Conservation (phyloP, 2,329 filamentous ascomycete species). For the Fusarium mangiferae region DNA sequence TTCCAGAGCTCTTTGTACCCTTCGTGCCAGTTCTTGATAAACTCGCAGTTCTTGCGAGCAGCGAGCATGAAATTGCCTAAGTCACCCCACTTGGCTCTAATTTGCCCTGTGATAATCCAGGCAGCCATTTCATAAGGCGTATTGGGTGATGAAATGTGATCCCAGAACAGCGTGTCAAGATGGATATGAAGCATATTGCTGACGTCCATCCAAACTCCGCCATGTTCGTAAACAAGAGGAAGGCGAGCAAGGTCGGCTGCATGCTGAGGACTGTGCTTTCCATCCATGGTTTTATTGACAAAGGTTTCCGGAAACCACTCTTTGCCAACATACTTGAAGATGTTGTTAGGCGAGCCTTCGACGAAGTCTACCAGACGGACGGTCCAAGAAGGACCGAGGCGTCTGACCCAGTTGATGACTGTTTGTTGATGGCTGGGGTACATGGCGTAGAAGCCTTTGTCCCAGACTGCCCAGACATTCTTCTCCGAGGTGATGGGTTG, state of each 20-base stretch:
- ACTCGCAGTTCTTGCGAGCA: constrained; percentile 52
- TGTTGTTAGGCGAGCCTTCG: constrained; percentile 51
- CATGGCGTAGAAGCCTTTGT: constrained; percentile 51
- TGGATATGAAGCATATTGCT: constrained; percentile 54
- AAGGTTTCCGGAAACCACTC: constrained; percentile 44
- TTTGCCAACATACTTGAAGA: constrained; percentile 47
- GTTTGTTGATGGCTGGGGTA: constrained; percentile 52
- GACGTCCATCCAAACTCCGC: constrained; percentile 57
- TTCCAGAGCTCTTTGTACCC: constrained; percentile 52
- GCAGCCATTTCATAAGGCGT: constrained; percentile 50
- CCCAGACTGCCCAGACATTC: constrained; percentile 60
- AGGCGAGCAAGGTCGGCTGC: constrained; percentile 59
- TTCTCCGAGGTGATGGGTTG: constrained; percentile 52
- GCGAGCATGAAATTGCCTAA: constrained; percentile 56
- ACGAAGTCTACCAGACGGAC: constrained; percentile 53
- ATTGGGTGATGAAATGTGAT: constrained; percentile 49
- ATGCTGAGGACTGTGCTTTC: constrained; percentile 54
- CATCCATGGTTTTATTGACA: constrained; percentile 51
- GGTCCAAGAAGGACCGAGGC: constrained; percentile 53
- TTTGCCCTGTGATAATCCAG: constrained; percentile 49
- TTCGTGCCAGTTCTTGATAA: constrained; percentile 57
- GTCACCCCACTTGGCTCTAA: constrained; percentile 48
- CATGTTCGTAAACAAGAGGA: constrained; percentile 52
- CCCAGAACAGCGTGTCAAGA: constrained; percentile 57
- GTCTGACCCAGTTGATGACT: constrained; percentile 55